A percentile compares a stretch with the other conserved stretches of the same genome.
Conservation (phyloP, 768 basidiomycete species). For the Jaapia argillacea region DNA sequence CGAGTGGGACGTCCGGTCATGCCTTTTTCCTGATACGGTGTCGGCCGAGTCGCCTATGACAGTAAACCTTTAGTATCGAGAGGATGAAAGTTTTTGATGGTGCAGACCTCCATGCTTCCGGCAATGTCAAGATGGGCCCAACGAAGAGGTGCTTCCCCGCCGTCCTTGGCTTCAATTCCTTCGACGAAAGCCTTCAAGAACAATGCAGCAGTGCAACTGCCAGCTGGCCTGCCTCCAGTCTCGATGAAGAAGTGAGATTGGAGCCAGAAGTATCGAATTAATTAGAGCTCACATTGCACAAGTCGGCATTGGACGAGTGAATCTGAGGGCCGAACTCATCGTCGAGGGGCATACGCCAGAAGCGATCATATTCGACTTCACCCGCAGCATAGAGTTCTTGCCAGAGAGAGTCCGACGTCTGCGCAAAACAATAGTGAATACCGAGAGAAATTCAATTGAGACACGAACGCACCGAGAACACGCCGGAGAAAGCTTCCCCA, state of each 20-base stretch:
- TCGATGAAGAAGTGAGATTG: slow-evolving; percentile 14
- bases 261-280: slow-evolving; percentile 3
- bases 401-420: slow-evolving; percentile 77
- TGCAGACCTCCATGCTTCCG: slow-evolving; percentile 59
- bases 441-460: background rate
- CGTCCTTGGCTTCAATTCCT: slow-evolving; percentile 56
- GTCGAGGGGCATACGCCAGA: slow-evolving; percentile 89
- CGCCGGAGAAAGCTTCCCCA: slow-evolving; percentile 69
- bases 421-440: background rate
- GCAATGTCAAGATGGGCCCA: slow-evolving; percentile 91
- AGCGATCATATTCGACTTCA: slow-evolving; percentile 64
- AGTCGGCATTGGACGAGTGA: slow-evolving; percentile 65
- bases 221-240: slow-evolving; percentile 66
- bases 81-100: background rate
- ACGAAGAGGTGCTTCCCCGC: slow-evolving; percentile 38
- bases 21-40: slow-evolving; percentile 58
- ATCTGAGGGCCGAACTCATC: slow-evolving; percentile 77
- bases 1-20: slow-evolving; percentile 77
- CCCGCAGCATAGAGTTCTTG: slow-evolving; percentile 57
- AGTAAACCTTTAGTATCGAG: background rate
- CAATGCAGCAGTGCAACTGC: slow-evolving; percentile 72
- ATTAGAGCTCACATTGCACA: slow-evolving; percentile 53
- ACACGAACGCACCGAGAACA: slow-evolving; percentile 50
- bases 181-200: slow-evolving; percentile 81
- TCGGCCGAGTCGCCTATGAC: slow-evolving; percentile 37